Base-by-base conservation (phyloP, 1,284 basidiomycete species). In the Farysia itapuensis region DNA sequence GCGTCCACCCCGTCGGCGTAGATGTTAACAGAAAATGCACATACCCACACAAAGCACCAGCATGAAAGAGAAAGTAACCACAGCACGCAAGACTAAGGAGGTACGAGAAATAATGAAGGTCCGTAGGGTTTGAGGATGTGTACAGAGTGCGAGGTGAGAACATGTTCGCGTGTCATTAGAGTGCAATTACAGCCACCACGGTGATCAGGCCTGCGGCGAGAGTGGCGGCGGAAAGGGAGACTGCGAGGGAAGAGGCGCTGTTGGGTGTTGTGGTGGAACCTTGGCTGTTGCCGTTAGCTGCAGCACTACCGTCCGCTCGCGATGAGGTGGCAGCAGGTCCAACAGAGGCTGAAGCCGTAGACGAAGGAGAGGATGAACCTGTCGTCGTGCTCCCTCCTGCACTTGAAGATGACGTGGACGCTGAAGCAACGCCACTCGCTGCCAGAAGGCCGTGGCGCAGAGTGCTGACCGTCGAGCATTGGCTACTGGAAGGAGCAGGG, bases 401-500 rank as follows among this genome's bases (percentile, higher is more conserved):
- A 18, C 8, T 16, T 9, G 31, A 33, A 9, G 31, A 14, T 9
- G 31, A 33, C 8, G 31, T 33, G 31, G 31, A 33, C 9, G 30
- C 37, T 28, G 26, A 28, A n/a, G 26, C 31, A 16, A 18, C 11
- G 31, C 11, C 31, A 19, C 11, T 18, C 8, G 31, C 31, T 9
- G 19, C 6, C 11, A 57, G 43, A 15, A 63, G 37, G 18, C 59
- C 59, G 28, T 63, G 48, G 20, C 48, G 30, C 29, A 63, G 45
- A 11, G 44, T 43, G 18, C 44, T 33, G 2, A 26, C 39, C 2
- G 59, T 45, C 4, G 28, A 36, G 35, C 59, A 63, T 34, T 63
- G 47, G 31, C 47, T 52, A 23, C 41, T 45, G 8, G 48, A 29
- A 1, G 59, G 59, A 12, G 59, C 59, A 1, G 59, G 59, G 35